Evolutionary conservation across 2,329 filamentous ascomycete species (phyloP).

Genomic region (Capronia coronata): DNA sequence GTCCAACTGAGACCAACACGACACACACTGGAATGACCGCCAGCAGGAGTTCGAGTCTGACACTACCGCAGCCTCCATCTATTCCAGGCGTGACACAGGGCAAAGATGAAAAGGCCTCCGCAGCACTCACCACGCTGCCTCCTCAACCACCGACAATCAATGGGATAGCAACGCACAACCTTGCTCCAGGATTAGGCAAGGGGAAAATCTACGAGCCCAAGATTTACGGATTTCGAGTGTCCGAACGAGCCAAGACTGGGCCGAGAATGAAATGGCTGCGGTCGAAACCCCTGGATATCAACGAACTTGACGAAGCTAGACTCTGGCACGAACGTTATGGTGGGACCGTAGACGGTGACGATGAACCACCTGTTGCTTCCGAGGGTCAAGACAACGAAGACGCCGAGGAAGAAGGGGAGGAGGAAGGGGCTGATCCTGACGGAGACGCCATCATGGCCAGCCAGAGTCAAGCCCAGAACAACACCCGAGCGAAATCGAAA

Average conservation of each 20-base stretch:
- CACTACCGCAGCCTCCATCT: conserved; percentile 27
- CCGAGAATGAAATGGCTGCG: conserved; percentile 97
- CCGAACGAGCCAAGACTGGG: conserved; percentile 79
- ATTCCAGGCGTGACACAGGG: conserved; percentile 30
- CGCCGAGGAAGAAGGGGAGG: conserved; percentile 36
- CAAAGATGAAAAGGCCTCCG: conserved; percentile 31
- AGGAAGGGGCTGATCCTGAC: conserved; percentile 24
- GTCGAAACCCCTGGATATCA: conserved; percentile 70
- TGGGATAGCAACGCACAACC: conserved; percentile 77
- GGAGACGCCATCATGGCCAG: conserved; percentile 26
- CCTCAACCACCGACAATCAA: conserved; percentile 60
- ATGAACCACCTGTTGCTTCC: conserved; percentile 37
- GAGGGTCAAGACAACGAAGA: conserved; percentile 38
- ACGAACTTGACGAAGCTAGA: conserved; percentile 68
- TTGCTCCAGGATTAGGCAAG: conserved; percentile 76
- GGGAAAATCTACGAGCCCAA: conserved; percentile 86
- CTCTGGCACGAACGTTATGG: conserved; percentile 34
- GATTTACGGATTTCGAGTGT: conserved; percentile 95
- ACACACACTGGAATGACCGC: conserved; percentile 21
- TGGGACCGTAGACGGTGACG: conserved; percentile 31
- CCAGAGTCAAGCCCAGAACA: conserved; percentile 3
- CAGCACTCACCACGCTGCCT: conserved; percentile 34
- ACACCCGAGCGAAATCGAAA: conserved; percentile 9
- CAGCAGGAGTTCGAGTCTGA: conserved; percentile 27
- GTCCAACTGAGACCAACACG: conserved; percentile 27